Base-by-base conservation (phyloP, 1,284 basidiomycete genomes). In the Grifola frondosa region DNA sequence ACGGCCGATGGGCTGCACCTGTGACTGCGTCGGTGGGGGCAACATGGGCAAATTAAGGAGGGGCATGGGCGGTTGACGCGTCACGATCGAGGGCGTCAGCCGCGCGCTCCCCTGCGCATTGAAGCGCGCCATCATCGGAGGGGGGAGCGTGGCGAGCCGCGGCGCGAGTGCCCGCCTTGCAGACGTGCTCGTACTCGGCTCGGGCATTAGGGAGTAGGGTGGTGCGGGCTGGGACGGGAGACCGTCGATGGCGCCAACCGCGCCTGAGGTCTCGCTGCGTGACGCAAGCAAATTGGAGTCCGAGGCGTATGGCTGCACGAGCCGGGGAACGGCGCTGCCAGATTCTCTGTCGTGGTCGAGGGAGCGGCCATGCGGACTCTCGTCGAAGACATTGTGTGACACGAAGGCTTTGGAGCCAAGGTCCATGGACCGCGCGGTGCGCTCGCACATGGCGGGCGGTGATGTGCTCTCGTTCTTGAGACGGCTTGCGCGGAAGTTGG, bases 21-120 rank as follows among this genome's bases (percentile, higher is more conserved):
- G 42, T 7, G 57, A 46, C 12, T 61, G 49, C 15, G 58, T 50
- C 3, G 60, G 46, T 8, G 62, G 53, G 0, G 69, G 65, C 17
- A 79, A 61, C 6, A 66, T 66, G 1, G 79, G 80, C 8, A 81
- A 64, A 45, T 74, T 70, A 5, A 74, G 52, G 19, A 80, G 60
- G 0, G 77, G 75, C 53, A 79, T 63, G 4, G 73, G 72, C 4
- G 74, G 70, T 11, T 70, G 73, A 26, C 77, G 70, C 7, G 69
- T 59, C 30, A 76, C 70, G 21, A 79, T 58, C 9, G 71, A 73
- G 12, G 78, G 79, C 3, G 75, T 75, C 3, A 80, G 61, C 8
- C 78, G 70, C 6, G 69, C 70, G 17, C 63, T 62, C 2, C 62
- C 63, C 24, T 64, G 58, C 3, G 62, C 56, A 25, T 59, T 55